A percentile compares a stretch with the other conserved stretches of the same genome.
Conservation (phyloP, 192 early-diverging fungal species). For the Hyaloraphidium curvatum region DNA sequence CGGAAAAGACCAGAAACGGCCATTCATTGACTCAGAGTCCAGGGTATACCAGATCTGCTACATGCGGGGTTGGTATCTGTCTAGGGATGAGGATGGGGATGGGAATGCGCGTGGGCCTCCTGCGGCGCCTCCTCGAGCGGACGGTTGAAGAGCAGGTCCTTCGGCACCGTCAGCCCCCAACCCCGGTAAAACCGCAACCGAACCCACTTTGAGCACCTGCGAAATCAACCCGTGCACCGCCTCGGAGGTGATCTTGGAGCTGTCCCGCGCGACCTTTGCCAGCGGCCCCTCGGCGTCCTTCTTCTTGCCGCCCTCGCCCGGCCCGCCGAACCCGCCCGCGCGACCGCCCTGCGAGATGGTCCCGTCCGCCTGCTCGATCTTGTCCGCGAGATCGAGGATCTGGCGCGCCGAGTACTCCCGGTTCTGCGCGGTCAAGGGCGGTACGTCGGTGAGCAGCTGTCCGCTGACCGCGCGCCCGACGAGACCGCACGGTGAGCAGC, state of each 20-base stretch:
- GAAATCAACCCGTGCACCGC: slow-evolving; percentile 59
- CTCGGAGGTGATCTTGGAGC: slow-evolving; percentile 57
- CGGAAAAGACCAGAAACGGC: too few relatives aligned
- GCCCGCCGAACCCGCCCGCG: slow-evolving; percentile 11
- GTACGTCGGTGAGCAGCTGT: background rate
- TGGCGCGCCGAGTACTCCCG: slow-evolving; percentile 59
- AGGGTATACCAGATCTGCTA: too few relatives aligned
- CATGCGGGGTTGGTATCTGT: too few relatives aligned
- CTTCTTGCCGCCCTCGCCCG: slow-evolving; percentile 20
- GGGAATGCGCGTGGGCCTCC: too few relatives aligned
- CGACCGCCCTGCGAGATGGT: slow-evolving; percentile 26
- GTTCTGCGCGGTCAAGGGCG: slow-evolving; percentile 33
- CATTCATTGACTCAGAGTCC: too few relatives aligned
- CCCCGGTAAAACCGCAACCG: too few relatives aligned
- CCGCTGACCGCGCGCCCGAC: background rate
- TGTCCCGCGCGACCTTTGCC: slow-evolving; percentile 48
- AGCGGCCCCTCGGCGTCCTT: slow-evolving; percentile 40
- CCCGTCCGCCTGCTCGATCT: slow-evolving; percentile 55
- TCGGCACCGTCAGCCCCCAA: too few relatives aligned
- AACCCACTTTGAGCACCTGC: slow-evolving; percentile 81
- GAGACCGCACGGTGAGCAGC: slow-evolving; percentile 46
- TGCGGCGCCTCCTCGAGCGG: too few relatives aligned
- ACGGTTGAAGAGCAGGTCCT: too few relatives aligned
- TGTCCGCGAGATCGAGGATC: slow-evolving; percentile 61
- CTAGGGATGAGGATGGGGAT: too few relatives aligned